Evolutionary conservation across 257 asterid genomes (phyloP).

Genomic region (Plantago major): DNA sequence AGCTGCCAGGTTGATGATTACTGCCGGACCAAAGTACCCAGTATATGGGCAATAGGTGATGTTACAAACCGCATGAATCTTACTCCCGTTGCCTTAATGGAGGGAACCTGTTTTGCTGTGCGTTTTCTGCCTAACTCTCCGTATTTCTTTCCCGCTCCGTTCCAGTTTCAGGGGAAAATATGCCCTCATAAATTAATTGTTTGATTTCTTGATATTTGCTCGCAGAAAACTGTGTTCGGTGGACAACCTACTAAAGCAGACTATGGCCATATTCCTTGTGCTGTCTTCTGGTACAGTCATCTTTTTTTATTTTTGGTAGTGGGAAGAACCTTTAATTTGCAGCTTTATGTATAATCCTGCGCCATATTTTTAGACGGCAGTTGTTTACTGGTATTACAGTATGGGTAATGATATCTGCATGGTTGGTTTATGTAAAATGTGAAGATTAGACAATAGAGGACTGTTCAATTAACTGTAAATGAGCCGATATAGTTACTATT

Average conservation of each 20-base stretch:
- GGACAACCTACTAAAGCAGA: constrained; percentile 76
- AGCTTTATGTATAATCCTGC: constrained; percentile 5
- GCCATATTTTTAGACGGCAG: no score
- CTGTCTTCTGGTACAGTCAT: constrained; percentile 77
- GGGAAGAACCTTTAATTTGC: not conserved
- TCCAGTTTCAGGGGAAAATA: constrained; percentile 2
- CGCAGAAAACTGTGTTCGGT: constrained; percentile 94
- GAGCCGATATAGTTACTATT: no score
- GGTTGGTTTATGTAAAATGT: no score
- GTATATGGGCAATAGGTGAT: constrained; percentile 98
- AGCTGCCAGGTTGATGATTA: constrained; percentile 62
- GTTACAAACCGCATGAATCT: constrained; percentile 91
- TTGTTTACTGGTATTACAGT: no score
- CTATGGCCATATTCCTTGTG: constrained; percentile 69
- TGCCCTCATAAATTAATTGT: not conserved
- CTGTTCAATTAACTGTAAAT: no score
- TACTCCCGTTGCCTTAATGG: constrained; percentile 98
- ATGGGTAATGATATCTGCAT: no score
- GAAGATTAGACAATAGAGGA: no score
- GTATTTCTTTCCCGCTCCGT: not conserved
- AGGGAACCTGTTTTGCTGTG: constrained; percentile 89
- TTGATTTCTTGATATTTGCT: constrained; percentile 6
- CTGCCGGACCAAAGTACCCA: constrained; percentile 83
- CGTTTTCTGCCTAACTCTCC: constrained; percentile 22
- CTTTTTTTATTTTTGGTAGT: no score